phyloP scores from a whole-genome alignment of 164 flowering plant genomes.

The Aristolochia contorta region DNA sequence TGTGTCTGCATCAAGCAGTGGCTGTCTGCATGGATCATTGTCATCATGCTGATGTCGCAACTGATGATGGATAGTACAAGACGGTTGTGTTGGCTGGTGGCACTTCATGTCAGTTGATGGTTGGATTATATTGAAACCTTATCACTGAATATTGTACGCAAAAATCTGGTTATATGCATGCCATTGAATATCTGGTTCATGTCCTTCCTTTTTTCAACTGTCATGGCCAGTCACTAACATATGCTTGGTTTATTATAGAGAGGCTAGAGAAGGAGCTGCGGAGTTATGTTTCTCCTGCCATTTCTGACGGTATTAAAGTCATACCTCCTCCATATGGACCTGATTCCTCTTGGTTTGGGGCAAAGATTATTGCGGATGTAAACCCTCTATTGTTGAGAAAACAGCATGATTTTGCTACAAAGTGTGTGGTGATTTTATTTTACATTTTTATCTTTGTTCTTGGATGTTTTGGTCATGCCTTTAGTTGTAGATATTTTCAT shows the following conservation, averaged over 20 bases:
- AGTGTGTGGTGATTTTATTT: background rate
- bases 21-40: constrained; percentile 95
- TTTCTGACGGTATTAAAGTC: constrained; percentile 56
- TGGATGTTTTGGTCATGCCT: too few species aligned
- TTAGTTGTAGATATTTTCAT: too few species aligned
- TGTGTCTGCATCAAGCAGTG: constrained; percentile 86
- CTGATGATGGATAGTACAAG: constrained; percentile 79
- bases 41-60: constrained; percentile 44
- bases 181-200: too few species aligned
- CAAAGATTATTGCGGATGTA: constrained; percentile 78
- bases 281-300: constrained; percentile 32
- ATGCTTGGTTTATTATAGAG: constrained; percentile 29
- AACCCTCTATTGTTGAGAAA: constrained; percentile 12
- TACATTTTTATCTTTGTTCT: background rate
- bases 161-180: too few species aligned
- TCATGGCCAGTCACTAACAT: background rate
- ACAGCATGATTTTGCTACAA: background rate
- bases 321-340: constrained; percentile 76
- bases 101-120: constrained; percentile 33
- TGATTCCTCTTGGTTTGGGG: constrained; percentile 88
- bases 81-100: constrained; percentile 90
- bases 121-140: too few species aligned
- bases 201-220: background rate
- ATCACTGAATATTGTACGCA: too few species aligned
- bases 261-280: constrained; percentile 79